A percentile compares a stretch with the other conserved stretches of the same genome.
Conservation (phyloP, 1,139 yeast genomes). For the Lodderomyces theae region DNA sequence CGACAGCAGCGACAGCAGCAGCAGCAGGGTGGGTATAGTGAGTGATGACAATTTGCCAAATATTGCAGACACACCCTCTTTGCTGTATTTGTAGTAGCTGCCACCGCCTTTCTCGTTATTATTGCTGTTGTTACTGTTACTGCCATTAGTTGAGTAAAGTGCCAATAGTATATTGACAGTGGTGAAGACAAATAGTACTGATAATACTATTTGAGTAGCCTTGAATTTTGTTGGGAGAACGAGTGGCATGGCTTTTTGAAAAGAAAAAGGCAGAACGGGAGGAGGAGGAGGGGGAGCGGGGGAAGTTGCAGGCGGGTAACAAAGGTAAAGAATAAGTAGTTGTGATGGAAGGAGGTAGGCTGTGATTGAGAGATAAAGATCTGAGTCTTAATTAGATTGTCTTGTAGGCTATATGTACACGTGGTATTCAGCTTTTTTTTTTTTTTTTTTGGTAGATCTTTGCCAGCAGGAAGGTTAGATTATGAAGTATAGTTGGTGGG, state of each 20-base stretch:
- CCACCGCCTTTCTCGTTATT: background rate
- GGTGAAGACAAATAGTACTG: constrained; percentile 9
- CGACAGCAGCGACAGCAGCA: background rate
- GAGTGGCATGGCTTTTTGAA: background rate
- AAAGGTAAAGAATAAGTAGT: too few species aligned
- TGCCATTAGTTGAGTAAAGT: constrained; percentile 4
- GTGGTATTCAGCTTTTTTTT: too few species aligned
- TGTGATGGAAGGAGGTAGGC: too few species aligned
- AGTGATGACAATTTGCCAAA: constrained; percentile 6
- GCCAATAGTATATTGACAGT: constrained; percentile 9
- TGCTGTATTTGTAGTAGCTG: background rate
- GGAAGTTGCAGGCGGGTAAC: background rate
- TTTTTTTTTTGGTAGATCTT: too few species aligned
- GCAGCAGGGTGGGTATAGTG: constrained; percentile 1
- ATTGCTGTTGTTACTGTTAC: background rate
- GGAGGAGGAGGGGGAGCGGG: too few species aligned
- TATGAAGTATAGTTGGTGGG: too few species aligned
- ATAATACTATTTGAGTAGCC: background rate
- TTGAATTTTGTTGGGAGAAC: constrained; percentile 3
- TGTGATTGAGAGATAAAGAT: too few species aligned
- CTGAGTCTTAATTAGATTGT: too few species aligned
- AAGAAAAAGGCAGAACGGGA: too few species aligned
- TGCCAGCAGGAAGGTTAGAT: too few species aligned
- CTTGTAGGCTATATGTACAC: too few species aligned
- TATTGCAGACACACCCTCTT: background rate